Percentiles rank a stretch among this genome's conserved stretches.
Conservation (phyloP, 371 early-diverging fungal species). For the Circinella minor region DNA sequence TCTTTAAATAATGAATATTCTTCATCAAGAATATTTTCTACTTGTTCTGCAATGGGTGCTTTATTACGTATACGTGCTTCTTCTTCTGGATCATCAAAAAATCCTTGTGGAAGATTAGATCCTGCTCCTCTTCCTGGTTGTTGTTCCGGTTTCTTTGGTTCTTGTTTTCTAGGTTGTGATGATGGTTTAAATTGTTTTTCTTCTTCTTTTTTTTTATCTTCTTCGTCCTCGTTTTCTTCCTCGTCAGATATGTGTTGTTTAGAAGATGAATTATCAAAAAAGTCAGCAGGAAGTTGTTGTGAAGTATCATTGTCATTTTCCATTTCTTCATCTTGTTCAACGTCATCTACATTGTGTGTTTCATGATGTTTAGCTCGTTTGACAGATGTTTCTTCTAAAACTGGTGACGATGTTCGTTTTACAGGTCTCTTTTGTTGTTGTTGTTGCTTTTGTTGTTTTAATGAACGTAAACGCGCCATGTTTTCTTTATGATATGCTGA, state of each 20-base stretch:
- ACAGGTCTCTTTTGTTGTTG: not conserved
- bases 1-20: conserved; percentile 42
- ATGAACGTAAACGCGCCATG: conserved; percentile 43
- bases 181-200: not conserved
- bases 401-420: conserved; percentile 3
- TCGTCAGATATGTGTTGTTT: not conserved
- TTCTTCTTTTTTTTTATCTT: conserved; percentile 10
- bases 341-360: conserved; percentile 24
- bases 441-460: conserved; percentile 32
- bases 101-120: conserved; percentile 38
- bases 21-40: conserved; percentile 36
- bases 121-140: not conserved
- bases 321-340: conserved; percentile 28
- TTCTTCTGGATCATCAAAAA: conserved; percentile 53
- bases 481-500: conserved; percentile 39
- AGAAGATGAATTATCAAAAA: conserved; percentile 19
- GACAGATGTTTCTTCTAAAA: not conserved
- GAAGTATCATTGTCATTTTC: conserved; percentile 5
- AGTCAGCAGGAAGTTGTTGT: conserved; percentile 31
- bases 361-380: conserved; percentile 17
- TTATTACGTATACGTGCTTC: conserved; percentile 47
- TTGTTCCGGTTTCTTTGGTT: not conserved
- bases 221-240: conserved; percentile 11
- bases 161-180: not conserved
- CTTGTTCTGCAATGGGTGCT: conserved; percentile 31